A percentile compares a stretch with the other conserved stretches of the same genome.
phyloP scores from a whole-genome alignment of 331 rosid genomes.

The Prunus yedoensis region DNA sequence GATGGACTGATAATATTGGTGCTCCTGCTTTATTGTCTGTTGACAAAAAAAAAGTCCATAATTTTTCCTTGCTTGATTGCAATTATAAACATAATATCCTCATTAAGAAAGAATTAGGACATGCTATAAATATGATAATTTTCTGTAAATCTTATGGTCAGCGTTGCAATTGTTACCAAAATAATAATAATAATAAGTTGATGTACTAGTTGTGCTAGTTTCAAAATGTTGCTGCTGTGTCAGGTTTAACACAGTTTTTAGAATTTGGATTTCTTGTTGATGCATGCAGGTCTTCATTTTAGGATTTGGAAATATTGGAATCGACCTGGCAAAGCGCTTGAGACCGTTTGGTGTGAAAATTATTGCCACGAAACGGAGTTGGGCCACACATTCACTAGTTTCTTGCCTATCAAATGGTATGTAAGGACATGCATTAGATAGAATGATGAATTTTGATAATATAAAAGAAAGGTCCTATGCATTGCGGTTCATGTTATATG shows the following conservation, averaged over 20 bases:
- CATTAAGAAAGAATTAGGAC: background rate
- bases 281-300: constrained; percentile 66
- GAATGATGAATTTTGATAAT: constrained; percentile 2
- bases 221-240: background rate
- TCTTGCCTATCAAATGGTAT: constrained; percentile 34
- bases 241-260: background rate
- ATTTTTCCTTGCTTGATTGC: background rate
- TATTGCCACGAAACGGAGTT: constrained; percentile 83
- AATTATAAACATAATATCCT: background rate
- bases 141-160: background rate
- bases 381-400: constrained; percentile 42
- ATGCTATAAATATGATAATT: background rate
- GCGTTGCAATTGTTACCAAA: background rate
- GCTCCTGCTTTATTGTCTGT: background rate
- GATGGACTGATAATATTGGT: background rate
- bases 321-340: constrained; percentile 74
- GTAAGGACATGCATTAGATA: constrained; percentile 13
- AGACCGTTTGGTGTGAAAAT: constrained; percentile 81
- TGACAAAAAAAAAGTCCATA: too few species aligned
- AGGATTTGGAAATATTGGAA: constrained; percentile 89
- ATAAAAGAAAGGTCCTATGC: background rate
- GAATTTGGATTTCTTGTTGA: constrained; percentile 12
- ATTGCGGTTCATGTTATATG: background rate
- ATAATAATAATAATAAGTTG: too few species aligned
- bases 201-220: background rate